Base-by-base conservation (phyloP, 2,329 filamentous ascomycete species). In the Trichoderma hamatum region DNA sequence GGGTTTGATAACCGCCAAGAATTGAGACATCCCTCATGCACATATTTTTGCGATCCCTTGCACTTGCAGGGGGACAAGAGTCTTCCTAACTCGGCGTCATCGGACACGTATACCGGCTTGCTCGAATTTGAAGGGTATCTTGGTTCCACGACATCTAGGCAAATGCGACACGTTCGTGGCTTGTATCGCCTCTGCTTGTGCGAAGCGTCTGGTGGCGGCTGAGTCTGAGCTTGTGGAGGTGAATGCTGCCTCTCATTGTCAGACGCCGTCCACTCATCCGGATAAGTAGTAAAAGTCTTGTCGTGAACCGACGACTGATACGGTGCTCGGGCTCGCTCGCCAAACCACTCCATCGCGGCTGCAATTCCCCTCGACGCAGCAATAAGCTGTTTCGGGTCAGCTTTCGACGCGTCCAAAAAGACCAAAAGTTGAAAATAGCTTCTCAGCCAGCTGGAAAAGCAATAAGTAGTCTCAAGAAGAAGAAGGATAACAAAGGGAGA, bases 61-160 rank as follows among this genome's bases (percentile, higher is more conserved):
- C 96, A 99, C 81, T 90, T 89, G 84, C 96, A 99, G 43, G 96
- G 96, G 66, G 92, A 91, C 74, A 98, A 87, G 32, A 99, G 84
- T 62, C 93, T 90, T 49, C 93, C 93, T 34, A 91, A 86, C 72
- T 90, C 85, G 7, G 89, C 85, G 72, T 93, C 92, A 71, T 92
- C 88, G 28, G 92, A 94, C 63, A 90, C 85, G 76, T 97, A 97
- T 24, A 78, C 78, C 9, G 81, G 81, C 30, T 76, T 60, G 76
- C 80, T 71, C 66, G 74, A 69, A 26, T 77, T 75, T 3, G 78
- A 72, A 10, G 82, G 79, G 39, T 82, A 88, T 46, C 81, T 84
- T 4, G 86, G 84, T 19, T 85, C 76, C 70, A 86, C 85, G 1
- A 82, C 83, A 56, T 97, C 95, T 51, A 97, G 84, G 78, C 95